A percentile compares a stretch with the other conserved stretches of the same genome.
phyloP scores from a whole-genome alignment of 1,284 basidiomycete species.

The Cryptococcus amylolentus region DNA sequence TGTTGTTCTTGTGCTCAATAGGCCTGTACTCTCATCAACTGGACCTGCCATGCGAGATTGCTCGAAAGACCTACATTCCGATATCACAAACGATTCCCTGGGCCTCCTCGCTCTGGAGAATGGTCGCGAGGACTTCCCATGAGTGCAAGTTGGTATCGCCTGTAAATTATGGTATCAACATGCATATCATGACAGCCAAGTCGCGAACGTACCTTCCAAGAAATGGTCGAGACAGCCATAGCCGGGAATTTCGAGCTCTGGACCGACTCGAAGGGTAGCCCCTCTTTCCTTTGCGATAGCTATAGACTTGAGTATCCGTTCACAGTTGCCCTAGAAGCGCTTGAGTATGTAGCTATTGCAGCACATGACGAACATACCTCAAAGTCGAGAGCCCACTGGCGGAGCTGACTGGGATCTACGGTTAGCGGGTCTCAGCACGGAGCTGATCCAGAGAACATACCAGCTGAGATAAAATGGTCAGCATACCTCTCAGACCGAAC shows the following conservation, averaged over 20 bases:
- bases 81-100: constrained; percentile 84
- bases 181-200: constrained; percentile 55
- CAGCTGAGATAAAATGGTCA: constrained; percentile 15
- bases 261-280: constrained; percentile 92
- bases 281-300: constrained; percentile 78
- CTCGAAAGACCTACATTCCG: constrained; percentile 67
- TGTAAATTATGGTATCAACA: constrained; percentile 42
- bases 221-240: constrained; percentile 93
- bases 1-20: constrained; percentile 91
- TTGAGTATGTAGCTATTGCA: background rate
- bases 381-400: constrained; percentile 37
- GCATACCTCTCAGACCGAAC: background rate
- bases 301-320: constrained; percentile 87
- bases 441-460: constrained; percentile 12
- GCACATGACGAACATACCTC: constrained; percentile 11
- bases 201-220: constrained; percentile 38
- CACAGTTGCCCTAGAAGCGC: constrained; percentile 69
- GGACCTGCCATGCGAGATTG: constrained; percentile 6
- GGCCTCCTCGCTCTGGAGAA: constrained; percentile 72
- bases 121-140: constrained; percentile 88
- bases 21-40: constrained; percentile 61
- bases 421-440: background rate
- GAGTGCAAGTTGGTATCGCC: constrained; percentile 93
- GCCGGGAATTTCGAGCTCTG: constrained; percentile 96
- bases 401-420: constrained; percentile 18